Evolutionary conservation across 257 asterid genomes (phyloP), one percentile per base, ranked within the genome.

Genomic region (Solanum boliviense): DNA sequence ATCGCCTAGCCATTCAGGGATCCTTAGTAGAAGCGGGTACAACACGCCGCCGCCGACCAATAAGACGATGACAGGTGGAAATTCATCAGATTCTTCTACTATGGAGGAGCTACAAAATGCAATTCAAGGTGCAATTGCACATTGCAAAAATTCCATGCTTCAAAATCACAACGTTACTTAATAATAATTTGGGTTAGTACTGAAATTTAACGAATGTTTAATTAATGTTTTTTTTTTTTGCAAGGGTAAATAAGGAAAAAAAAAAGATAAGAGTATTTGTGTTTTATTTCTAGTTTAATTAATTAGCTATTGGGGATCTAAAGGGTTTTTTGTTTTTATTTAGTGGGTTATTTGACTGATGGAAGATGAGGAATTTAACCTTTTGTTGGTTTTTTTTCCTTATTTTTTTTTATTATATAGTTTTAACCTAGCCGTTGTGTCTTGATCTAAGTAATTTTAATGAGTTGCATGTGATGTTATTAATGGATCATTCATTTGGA

Each of bases 41-140:
- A 90, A 89, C 38, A 79, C 91, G 3, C 89, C 89, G 48, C 58
- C 90, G 60, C 32, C 89, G 67, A 81, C 23, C 91, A 92, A 86
- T 39, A 90, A 91, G 85, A 10, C n/a, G 12, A 29, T 1, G 58
- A 78, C 56, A 74, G 88, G 87, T 38, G 67, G 90, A 31, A 81
- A n/a, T 13, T 13, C 31, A 44, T 67, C 90, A 65, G 95, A 94
- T 73, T 68, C 93, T 6, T 94, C 98, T 27, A 92, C 98, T 7
- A 96, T 95, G 98, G 99, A 94, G 88, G 98, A 96, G 91, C 73
- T 95, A 92, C 99, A 94, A 92, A 94, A 83, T 73, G 98, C 99
- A 13, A 95, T 96, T 58, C 98, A 94, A 84, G 98, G 99, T 31
- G 98, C 98, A 7, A 96, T 96, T 75, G 96, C 98, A 3, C 98